Base-by-base conservation (phyloP, 2,329 filamentous ascomycete genomes). In the Ophiostoma sp. region DNA sequence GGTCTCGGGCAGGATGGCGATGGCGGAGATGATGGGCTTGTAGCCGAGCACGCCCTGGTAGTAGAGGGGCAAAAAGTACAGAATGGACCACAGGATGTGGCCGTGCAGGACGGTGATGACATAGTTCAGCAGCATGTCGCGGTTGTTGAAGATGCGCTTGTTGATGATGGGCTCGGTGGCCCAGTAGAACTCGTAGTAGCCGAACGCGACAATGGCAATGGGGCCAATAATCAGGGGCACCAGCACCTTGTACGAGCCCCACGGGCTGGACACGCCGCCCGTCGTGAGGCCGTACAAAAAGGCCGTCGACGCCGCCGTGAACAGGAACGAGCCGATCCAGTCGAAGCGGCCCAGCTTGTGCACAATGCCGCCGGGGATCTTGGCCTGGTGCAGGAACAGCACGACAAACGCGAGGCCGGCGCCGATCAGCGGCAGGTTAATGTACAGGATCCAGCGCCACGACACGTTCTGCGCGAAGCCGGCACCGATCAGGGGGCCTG, bases 71-170 rank as follows among this genome's bases (percentile, higher is more conserved):
- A 83, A 0, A 73, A 75, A 88, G 77, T 87, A 88, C 3, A 87
- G 77, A 0, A 85, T 72, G 20, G 80, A 82, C 84, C 85, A 85
- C 33, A 84, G 79, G 20, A 86, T 78, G 72, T 85, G 81, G 69
- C 87, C 87, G 75, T 89, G 87, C 31, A 89, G 77, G 17, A 87
- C 75, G 1, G 86, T 86, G 60, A 83, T 81, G 48, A 84, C 74
- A 66, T 78, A 75, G 39, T 71, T 74, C 7, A 75, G 41, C 27
- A 75, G 69, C 69, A 75, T 73, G 69, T 75, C 73, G 57, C 70
- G 65, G 73, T 81, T 84, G 74, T 78, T 80, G 74, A 86, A 84
- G 39, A 85, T 77, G 31, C 76, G 75, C 0, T 77, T 76, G 1
- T 82, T 81, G 72, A 84, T 79, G 41, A 80, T 78, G 2, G 77